Conservation (phyloP, 495 filamentous ascomycete genomes). For the Podospora conica region DNA sequence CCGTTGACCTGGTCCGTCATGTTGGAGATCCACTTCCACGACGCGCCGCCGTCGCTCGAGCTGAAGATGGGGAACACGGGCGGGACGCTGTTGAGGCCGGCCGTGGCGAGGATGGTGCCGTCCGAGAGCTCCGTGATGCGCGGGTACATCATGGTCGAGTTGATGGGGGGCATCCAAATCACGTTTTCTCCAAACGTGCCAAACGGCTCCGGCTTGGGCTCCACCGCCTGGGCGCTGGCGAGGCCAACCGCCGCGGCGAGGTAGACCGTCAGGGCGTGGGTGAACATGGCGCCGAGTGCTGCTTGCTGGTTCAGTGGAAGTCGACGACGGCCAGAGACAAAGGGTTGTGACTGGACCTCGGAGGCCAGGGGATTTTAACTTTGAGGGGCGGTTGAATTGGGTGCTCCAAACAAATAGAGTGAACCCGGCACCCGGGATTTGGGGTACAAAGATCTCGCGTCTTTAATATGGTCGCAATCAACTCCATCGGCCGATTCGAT, state of each 20-base stretch:
- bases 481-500: background rate
- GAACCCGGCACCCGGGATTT: background rate
- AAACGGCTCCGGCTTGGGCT: conserved; percentile 3
- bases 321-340: background rate
- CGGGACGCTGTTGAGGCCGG: conserved; percentile 57
- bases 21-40: conserved; percentile 54
- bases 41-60: conserved; percentile 50
- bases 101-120: conserved; percentile 47
- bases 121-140: conserved; percentile 43
- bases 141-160: conserved; percentile 40
- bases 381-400: background rate
- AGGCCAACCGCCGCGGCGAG: background rate
- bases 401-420: background rate
- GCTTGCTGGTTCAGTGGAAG: background rate
- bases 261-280: background rate
- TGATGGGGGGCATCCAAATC: conserved; percentile 5
- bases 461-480: background rate
- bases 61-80: conserved; percentile 55
- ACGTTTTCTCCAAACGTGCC: conserved; percentile 8
- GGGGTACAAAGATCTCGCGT: background rate
- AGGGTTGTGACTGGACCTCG: background rate
- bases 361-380: background rate
- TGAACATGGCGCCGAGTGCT: background rate
- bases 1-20: conserved; percentile 55
- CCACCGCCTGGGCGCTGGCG: background rate